phyloP scores from a whole-genome alignment of 2,329 filamentous ascomycete species.

The Alternaria solani region DNA sequence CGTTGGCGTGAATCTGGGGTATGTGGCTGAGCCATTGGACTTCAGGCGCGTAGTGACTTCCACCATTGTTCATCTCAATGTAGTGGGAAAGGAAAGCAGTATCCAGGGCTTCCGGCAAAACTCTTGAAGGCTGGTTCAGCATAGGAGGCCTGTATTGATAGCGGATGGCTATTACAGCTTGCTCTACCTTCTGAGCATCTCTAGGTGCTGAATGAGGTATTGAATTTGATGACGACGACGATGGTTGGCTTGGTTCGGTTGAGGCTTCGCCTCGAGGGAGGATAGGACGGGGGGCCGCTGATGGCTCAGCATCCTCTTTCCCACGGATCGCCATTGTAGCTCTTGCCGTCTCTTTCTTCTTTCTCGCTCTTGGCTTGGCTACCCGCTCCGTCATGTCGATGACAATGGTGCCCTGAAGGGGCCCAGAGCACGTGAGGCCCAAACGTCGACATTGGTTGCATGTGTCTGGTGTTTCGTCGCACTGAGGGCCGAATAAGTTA shows the following conservation, averaged over 20 bases:
- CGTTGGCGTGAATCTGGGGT: conserved; percentile 27
- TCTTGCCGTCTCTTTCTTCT: conserved; percentile 24
- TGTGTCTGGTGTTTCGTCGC: conserved; percentile 42
- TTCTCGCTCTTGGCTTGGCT: conserved; percentile 33
- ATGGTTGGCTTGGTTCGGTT: background rate
- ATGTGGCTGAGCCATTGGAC: conserved; percentile 40
- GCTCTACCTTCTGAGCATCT: conserved; percentile 22
- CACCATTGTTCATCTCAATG: conserved; percentile 36
- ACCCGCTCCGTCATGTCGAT: conserved; percentile 48
- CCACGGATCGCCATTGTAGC: conserved; percentile 4
- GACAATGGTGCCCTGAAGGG: conserved; percentile 43
- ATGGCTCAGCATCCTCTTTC: background rate
- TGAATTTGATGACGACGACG: background rate
- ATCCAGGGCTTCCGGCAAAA: conserved; percentile 35
- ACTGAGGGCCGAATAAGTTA: conserved; percentile 17
- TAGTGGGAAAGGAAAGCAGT: conserved; percentile 43
- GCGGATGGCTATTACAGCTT: conserved; percentile 33
- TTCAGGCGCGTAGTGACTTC: conserved; percentile 26
- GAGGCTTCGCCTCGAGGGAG: background rate
- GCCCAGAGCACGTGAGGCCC: conserved; percentile 41
- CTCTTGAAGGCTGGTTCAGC: conserved; percentile 36
- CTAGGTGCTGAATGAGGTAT: conserved; percentile 2
- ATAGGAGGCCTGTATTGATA: conserved; percentile 35
- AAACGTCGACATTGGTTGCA: conserved; percentile 29
- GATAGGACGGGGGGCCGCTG: background rate